Evolutionary conservation across 2,329 filamentous ascomycete genomes (phyloP).

Genomic region (Didymella glomerata): DNA sequence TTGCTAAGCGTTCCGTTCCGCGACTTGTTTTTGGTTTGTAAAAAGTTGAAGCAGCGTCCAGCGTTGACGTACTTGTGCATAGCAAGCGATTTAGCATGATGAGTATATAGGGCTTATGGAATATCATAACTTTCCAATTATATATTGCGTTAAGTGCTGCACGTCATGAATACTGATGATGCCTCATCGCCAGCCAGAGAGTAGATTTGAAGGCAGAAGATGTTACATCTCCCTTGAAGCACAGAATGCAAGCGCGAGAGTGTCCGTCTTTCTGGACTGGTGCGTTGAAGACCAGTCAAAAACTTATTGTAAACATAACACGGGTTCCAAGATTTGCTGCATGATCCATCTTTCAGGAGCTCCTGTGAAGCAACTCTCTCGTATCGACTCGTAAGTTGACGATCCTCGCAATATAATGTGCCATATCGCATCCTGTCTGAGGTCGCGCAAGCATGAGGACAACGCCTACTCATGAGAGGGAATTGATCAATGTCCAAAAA

Average conservation of each 20-base stretch:
- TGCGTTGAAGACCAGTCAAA: no score
- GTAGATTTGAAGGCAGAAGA: background rate
- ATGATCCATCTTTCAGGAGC: no score
- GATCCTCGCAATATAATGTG: no score
- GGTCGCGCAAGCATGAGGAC: no score
- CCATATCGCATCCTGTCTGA: no score
- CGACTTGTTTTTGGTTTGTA: slow-evolving; percentile 6
- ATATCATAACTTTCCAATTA: slow-evolving; percentile 13
- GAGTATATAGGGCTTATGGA: slow-evolving; percentile 12
- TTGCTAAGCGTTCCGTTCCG: slow-evolving; percentile 26
- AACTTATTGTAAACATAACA: no score
- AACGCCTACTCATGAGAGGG: no score
- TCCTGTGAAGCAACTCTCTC: no score
- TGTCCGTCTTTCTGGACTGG: no score
- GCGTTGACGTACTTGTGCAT: slow-evolving; percentile 20
- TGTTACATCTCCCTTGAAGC: background rate
- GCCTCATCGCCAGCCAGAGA: background rate
- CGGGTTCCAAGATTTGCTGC: no score
- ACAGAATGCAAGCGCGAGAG: background rate
- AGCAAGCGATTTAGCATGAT: slow-evolving; percentile 16
- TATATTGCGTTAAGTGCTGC: background rate
- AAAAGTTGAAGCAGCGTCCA: slow-evolving; percentile 20
- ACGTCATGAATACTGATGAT: background rate
- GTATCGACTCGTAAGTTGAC: no score
- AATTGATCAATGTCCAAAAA: no score